Conservation (phyloP, 2,329 filamentous ascomycete species). For the Fusarium aywerte region DNA sequence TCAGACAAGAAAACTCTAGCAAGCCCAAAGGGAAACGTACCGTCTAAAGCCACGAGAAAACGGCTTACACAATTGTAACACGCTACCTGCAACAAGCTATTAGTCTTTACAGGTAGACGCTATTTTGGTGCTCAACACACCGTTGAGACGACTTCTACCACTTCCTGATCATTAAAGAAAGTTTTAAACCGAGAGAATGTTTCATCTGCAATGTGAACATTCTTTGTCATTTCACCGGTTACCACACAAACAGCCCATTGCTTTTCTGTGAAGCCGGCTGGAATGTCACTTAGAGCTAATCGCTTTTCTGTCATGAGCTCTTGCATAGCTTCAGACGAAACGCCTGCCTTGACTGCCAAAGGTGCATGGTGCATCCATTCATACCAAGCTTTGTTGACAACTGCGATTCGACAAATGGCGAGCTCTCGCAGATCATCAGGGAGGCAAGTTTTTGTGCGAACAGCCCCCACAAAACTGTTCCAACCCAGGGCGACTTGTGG, state of each 20-base stretch:
- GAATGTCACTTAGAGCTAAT: neutral
- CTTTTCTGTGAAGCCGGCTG: neutral
- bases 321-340: neutral
- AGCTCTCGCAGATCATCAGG: neutral
- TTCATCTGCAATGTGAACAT: neutral
- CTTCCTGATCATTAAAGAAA: neutral
- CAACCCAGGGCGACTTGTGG: neutral
- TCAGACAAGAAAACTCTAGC: neutral
- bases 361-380: slow-evolving; percentile 4
- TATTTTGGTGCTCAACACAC: neutral
- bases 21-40: neutral
- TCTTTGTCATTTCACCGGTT: slow-evolving; percentile 1
- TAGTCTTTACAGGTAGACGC: accelerated
- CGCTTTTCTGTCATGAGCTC: neutral
- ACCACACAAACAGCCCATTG: neutral
- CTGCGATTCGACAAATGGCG: neutral
- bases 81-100: neutral
- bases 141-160: slow-evolving; percentile 1
- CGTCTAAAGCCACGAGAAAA: slow-evolving; percentile 8
- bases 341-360: neutral
- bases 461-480: slow-evolving; percentile 1
- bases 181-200: neutral
- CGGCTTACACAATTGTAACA: slow-evolving; percentile 6
- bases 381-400: slow-evolving; percentile 1
- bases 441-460: neutral